Evolutionary conservation across 169 alveolate species (phyloP), one percentile per base, ranked within the genome.

Genomic region (Plasmodium coatneyi): DNA sequence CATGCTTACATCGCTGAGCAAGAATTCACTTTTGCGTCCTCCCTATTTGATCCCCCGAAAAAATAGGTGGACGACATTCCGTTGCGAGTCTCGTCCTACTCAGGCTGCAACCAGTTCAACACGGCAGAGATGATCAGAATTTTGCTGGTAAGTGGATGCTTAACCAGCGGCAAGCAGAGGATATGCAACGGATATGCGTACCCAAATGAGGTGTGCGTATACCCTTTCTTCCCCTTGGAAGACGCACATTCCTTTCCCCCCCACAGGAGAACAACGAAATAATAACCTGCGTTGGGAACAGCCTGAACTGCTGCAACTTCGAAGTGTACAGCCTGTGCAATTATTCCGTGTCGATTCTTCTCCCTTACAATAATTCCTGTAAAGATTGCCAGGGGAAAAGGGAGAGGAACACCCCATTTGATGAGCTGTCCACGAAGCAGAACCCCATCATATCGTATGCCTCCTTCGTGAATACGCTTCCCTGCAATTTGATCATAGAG

Each of bases 71-170:
- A 76, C 34, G 93, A 93, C 36, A 93, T 93, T 22, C 96, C 96
- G 6, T 56, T 93, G 19, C 89, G 92, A 12, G 96, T 93, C 41
- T 93, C 96, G 14, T 22, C 92, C 36, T 93, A 90, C 80, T 84
- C 96, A 34, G 93, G 94, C 0, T 86, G 92, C 54, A 84, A 81
- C 79, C 66, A 92, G 56, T 80, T 92, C 79, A 83, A 89, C 30
- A 95, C 96, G 3, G 95, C 97, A 2, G 89, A 86, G 72, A 92
- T 95, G 96, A 92, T 95, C 60, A 80, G 80, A 70, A 92, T 95
- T 19, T 60, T 95, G 52, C 96, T 92, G 19, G 96, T 82, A 82
- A 66, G 76, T 66, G 2, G 76, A 7, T 0, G 4, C 12, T 14
- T 0, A 12, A 5, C 5, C 60, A 49, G 60, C 19, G 60, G 1